phyloP scores from a whole-genome alignment of 257 asterid species.

The Cinchona pubescens region DNA sequence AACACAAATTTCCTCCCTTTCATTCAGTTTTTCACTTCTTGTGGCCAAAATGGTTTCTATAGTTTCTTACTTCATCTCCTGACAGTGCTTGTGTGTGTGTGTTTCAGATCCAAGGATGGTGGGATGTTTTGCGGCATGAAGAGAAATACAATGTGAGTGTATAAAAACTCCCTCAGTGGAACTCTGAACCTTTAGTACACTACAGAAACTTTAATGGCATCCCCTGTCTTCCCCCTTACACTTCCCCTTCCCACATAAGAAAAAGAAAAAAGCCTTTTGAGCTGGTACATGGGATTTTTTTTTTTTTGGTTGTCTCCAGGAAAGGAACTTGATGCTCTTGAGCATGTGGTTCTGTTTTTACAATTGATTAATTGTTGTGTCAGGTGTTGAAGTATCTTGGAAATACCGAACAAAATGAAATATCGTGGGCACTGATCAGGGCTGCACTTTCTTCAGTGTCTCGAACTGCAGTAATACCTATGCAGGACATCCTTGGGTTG shows the following conservation, averaged over 20 bases:
- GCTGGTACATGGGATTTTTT: neutral
- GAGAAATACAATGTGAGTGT: conserved; percentile 75
- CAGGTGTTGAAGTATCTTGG: conserved; percentile 81
- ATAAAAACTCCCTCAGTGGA: neutral
- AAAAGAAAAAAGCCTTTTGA: too few species aligned
- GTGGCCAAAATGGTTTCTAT: neutral
- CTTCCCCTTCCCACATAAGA: too few species aligned
- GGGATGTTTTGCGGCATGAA: conserved; percentile 69
- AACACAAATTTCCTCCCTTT: neutral
- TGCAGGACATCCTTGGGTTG: conserved; percentile 90
- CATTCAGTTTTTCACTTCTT: neutral
- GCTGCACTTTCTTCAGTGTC: conserved; percentile 87
- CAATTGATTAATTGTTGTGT: conserved; percentile 15
- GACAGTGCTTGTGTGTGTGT: neutral
- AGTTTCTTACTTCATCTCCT: neutral
- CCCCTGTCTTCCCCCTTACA: too few species aligned
- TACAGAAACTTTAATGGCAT: neutral
- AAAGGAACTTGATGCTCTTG: neutral
- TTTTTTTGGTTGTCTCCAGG: neutral
- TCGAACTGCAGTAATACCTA: conserved; percentile 78
- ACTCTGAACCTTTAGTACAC: neutral
- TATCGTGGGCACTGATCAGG: conserved; percentile 79
- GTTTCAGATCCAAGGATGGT: conserved; percentile 86
- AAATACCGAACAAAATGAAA: conserved; percentile 49
- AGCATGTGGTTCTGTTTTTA: conserved; percentile 3